Conservation (phyloP, 495 filamentous ascomycete species). For the Podospora pseudocomata region DNA sequence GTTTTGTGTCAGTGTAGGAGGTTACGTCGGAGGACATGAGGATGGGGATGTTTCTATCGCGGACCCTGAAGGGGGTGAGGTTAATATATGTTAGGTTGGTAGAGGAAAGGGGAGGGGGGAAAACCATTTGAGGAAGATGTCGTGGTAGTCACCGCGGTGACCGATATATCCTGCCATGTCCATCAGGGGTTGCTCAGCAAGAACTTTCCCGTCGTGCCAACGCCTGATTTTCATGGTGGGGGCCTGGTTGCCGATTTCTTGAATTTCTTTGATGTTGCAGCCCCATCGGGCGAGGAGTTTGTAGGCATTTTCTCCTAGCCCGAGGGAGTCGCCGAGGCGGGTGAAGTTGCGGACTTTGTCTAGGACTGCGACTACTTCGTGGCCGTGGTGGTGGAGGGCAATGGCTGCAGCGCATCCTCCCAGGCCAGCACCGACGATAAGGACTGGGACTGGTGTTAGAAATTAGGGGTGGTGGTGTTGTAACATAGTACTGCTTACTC, state of each 20-base stretch:
- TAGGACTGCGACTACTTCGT: conserved; percentile 44
- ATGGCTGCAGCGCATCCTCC: conserved; percentile 53
- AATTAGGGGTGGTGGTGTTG: neutral
- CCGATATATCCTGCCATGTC: conserved; percentile 56
- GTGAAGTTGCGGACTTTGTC: conserved; percentile 49
- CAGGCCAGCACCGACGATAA: conserved; percentile 53
- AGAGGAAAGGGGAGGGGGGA: neutral
- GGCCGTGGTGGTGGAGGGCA: conserved; percentile 51
- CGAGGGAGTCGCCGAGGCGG: conserved; percentile 50
- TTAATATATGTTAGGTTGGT: neutral
- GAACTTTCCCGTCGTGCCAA: conserved; percentile 49
- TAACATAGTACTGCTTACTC: neutral
- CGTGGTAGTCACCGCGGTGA: conserved; percentile 52
- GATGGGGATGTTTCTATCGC: conserved; percentile 46
- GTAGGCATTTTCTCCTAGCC: conserved; percentile 51
- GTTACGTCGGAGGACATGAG: conserved; percentile 47
- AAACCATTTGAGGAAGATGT: conserved; percentile 45
- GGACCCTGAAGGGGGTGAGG: conserved; percentile 23
- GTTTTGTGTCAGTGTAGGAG: conserved; percentile 41
- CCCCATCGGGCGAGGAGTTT: conserved; percentile 50
- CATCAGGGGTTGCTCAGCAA: conserved; percentile 53
- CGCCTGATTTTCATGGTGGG: conserved; percentile 51
- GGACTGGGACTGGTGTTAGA: conserved; percentile 30
- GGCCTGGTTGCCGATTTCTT: conserved; percentile 53
- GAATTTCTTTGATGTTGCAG: conserved; percentile 32